phyloP scores from a whole-genome alignment of 345 rosid genomes.

The Gossypium raimondii region DNA sequence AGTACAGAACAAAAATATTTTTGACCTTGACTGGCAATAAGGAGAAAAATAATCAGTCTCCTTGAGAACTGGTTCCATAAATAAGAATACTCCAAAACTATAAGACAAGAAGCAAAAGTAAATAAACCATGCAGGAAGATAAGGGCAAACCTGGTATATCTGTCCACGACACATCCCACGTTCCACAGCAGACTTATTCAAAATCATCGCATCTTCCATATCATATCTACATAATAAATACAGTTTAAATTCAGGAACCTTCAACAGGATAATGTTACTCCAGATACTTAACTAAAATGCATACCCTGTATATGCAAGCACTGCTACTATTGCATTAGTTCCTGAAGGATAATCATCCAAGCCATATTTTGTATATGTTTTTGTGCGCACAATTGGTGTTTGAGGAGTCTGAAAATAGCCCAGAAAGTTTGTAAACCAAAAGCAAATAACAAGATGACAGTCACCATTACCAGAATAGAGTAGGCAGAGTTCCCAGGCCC shows the following conservation, averaged over 20 bases:
- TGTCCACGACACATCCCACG: slow-evolving; percentile 97
- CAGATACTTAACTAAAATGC: background rate
- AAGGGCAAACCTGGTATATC: slow-evolving; percentile 76
- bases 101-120: background rate
- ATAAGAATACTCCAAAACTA: background rate
- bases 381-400: slow-evolving; percentile 82
- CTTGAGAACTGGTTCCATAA: background rate
- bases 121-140: background rate
- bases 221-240: slow-evolving; percentile 56
- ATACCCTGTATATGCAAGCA: slow-evolving; percentile 88
- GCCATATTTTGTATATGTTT: slow-evolving; percentile 60
- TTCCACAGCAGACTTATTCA: slow-evolving; percentile 91
- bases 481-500: background rate
- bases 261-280: background rate
- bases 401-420: slow-evolving; percentile 85
- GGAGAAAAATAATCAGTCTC: background rate
- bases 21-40: background rate
- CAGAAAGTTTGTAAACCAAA: slow-evolving; percentile 20
- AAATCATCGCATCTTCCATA: slow-evolving; percentile 99
- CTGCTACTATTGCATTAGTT: slow-evolving; percentile 98
- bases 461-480: background rate
- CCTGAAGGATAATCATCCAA: slow-evolving; percentile 87
- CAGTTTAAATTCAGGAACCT: background rate
- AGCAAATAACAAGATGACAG: background rate
- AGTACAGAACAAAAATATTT: background rate